Percentiles rank a stretch among this genome's conserved stretches.
These are phyloP conservation scores for Pistacia integerrima DNA, from an alignment of 345 rosid genomes.

Conservation along the genomic window DNA sequence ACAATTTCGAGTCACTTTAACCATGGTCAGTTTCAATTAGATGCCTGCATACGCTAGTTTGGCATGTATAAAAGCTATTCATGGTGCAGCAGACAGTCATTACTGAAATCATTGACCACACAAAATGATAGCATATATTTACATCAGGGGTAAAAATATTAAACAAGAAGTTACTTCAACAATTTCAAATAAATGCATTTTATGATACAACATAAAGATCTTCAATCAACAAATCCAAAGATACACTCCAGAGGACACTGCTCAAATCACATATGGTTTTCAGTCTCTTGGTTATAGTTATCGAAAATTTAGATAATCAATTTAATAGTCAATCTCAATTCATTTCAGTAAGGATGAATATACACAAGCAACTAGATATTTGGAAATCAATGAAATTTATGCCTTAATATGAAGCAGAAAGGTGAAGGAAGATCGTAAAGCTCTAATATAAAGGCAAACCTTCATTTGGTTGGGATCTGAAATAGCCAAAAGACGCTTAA, in stretches of 20 bases:
- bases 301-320: too few species aligned
- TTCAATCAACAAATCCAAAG: constrained; percentile 6
- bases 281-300: too few species aligned
- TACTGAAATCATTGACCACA: background rate
- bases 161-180: background rate
- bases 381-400: too few species aligned
- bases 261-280: background rate
- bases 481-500: too few species aligned
- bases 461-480: too few species aligned
- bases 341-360: too few species aligned
- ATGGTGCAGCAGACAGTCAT: background rate
- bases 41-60: background rate
- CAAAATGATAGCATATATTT: constrained; percentile 1
- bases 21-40: background rate
- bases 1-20: background rate
- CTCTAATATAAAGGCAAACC: too few species aligned
- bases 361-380: too few species aligned
- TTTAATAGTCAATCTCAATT: too few species aligned
- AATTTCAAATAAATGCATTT: background rate
- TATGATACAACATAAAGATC: background rate
- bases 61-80: background rate
- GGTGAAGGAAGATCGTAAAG: too few species aligned
- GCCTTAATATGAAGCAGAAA: too few species aligned
- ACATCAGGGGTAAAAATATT: background rate
- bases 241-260: constrained; percentile 5